These are phyloP conservation scores for Phytophthora idaei DNA, from an alignment of 352 stramenopile genomes.

Conservation along the genomic window DNA sequence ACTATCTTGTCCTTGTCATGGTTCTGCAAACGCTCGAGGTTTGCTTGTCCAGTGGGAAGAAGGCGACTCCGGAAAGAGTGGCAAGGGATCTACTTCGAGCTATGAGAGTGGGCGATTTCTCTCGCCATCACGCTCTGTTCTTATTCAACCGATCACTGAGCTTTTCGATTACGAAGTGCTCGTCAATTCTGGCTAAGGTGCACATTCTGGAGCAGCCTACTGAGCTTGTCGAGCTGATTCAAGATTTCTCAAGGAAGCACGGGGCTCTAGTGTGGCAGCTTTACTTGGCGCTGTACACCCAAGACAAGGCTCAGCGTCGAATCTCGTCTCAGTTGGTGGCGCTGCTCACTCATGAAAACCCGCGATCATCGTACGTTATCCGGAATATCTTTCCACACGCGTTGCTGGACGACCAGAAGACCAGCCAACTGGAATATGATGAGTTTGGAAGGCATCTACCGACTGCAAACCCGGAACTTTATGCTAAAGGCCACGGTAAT, in stretches of 20 bases:
- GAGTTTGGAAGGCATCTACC: constrained; percentile 82
- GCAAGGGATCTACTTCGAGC: constrained; percentile 73
- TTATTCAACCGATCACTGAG: constrained; percentile 86
- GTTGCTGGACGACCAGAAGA: constrained; percentile 78
- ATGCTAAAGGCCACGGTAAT: constrained; percentile 43
- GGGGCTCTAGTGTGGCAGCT: constrained; percentile 84
- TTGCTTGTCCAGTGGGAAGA: constrained; percentile 86
- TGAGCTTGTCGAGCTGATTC: constrained; percentile 86
- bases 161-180: constrained; percentile 87
- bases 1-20: constrained; percentile 81
- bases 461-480: constrained; percentile 52
- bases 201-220: constrained; percentile 87
- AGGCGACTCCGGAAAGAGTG: constrained; percentile 81
- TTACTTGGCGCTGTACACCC: constrained; percentile 79
- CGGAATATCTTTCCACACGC: constrained; percentile 86
- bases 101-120: constrained; percentile 89
- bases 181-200: constrained; percentile 87
- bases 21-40: constrained; percentile 86
- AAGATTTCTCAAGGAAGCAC: constrained; percentile 87
- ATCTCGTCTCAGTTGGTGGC: constrained; percentile 89
- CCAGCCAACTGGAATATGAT: constrained; percentile 80
- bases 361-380: constrained; percentile 82
- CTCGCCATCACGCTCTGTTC: constrained; percentile 85
- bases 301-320: constrained; percentile 84
- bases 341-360: constrained; percentile 85